phyloP scores from a whole-genome alignment of 2,329 filamentous ascomycete genomes.

The Colletotrichum destructivum region DNA sequence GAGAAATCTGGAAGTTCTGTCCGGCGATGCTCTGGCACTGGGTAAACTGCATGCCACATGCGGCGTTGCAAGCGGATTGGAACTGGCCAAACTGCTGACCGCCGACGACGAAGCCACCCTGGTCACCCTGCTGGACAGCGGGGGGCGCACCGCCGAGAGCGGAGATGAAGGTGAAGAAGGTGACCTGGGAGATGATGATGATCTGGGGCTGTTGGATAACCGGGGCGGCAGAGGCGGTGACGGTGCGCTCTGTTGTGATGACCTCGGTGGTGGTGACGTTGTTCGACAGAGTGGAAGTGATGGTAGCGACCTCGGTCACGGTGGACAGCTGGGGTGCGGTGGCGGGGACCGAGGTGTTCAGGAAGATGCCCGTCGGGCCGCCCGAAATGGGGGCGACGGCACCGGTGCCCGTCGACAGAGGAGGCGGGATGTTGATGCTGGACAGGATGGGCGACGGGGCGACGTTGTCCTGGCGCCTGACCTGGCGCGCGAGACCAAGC shows the following conservation, averaged over 20 bases:
- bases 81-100: conserved; percentile 41
- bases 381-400: conserved; percentile 2
- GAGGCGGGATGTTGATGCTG: conserved; percentile 32
- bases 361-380: conserved; percentile 34
- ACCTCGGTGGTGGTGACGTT: conserved; percentile 39
- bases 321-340: conserved; percentile 26
- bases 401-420: conserved; percentile 31
- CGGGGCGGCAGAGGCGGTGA: conserved; percentile 32
- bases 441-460: conserved; percentile 33
- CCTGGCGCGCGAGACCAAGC: conserved; percentile 39
- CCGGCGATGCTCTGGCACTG: conserved; percentile 43
- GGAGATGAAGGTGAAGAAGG: conserved; percentile 43
- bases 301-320: conserved; percentile 32
- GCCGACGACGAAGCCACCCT: conserved; percentile 43
- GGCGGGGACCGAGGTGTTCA: conserved; percentile 38
- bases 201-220: conserved; percentile 37
- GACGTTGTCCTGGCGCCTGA: conserved; percentile 11
- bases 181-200: conserved; percentile 43
- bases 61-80: conserved; percentile 41
- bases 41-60: conserved; percentile 42
- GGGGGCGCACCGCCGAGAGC: conserved; percentile 40
- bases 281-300: conserved; percentile 29
- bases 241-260: conserved; percentile 37
- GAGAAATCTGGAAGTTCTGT: conserved; percentile 41
- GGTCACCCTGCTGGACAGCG: conserved; percentile 35